Evolutionary conservation across 306 rosid genomes (phyloP).

Genomic region (Cucumis sativus): DNA sequence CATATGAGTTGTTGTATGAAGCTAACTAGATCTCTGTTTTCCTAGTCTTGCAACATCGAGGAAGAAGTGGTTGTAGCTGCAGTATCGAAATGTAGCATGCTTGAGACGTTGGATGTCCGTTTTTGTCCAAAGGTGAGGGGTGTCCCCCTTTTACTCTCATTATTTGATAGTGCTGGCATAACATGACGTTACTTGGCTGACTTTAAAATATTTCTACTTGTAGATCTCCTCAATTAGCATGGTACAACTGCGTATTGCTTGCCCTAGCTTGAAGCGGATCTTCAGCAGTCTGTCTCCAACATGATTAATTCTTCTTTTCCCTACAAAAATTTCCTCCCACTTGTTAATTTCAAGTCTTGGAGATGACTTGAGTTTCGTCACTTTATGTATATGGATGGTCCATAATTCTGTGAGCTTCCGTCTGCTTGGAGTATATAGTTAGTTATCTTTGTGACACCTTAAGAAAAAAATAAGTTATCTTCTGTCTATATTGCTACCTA

Average conservation of each 20-base stretch:
- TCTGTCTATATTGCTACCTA: conserved; percentile 1
- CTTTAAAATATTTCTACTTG: background rate
- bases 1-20: background rate
- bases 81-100: conserved; percentile 63
- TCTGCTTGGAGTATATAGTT: conserved; percentile 9
- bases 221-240: conserved; percentile 64
- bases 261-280: conserved; percentile 86
- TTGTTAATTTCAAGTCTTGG: background rate
- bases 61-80: conserved; percentile 83
- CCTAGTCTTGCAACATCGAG: conserved; percentile 76
- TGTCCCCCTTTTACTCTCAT: background rate
- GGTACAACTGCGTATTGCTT: conserved; percentile 54
- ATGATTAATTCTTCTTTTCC: conserved; percentile 8
- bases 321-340: background rate
- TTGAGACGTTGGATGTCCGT: conserved; percentile 98
- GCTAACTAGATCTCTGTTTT: conserved; percentile 1
- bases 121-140: conserved; percentile 73
- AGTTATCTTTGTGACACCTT: background rate
- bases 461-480: conserved; percentile 1
- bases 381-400: conserved; percentile 9
- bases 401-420: background rate
- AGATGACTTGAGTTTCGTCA: background rate
- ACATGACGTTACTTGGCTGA: background rate
- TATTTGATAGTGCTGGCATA: background rate
- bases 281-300: conserved; percentile 72